Conservation (phyloP, 306 rosid species). For the Corylus americana region DNA sequence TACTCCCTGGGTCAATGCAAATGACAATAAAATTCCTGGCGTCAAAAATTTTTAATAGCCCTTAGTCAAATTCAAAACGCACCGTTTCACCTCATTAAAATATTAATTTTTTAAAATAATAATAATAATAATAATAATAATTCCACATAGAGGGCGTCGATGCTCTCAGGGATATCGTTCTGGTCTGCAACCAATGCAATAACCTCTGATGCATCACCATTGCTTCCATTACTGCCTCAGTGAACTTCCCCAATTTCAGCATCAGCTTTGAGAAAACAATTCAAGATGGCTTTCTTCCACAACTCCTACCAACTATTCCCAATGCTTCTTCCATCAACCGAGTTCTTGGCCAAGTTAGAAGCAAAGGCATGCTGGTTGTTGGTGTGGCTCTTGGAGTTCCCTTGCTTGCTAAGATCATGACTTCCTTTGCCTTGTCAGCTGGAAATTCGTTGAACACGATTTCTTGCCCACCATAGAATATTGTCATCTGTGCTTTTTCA, state of each 20-base stretch:
- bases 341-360: slow-evolving; percentile 35
- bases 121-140: too few relatives aligned
- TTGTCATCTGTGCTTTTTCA: slow-evolving; percentile 61
- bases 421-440: slow-evolving; percentile 60
- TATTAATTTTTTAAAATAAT: too few relatives aligned
- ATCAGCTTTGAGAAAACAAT: slow-evolving; percentile 67
- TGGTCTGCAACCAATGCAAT: too few relatives aligned
- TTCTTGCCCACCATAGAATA: slow-evolving; percentile 76
- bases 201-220: slow-evolving; percentile 29
- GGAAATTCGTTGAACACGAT: slow-evolving; percentile 69
- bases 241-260: slow-evolving; percentile 60
- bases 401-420: slow-evolving; percentile 58
- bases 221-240: slow-evolving; percentile 23
- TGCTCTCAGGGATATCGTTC: too few relatives aligned
- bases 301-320: slow-evolving; percentile 44
- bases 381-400: slow-evolving; percentile 35
- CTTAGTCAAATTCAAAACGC: too few relatives aligned
- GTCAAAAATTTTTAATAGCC: too few relatives aligned
- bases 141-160: too few relatives aligned
- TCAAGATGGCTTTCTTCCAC: slow-evolving; percentile 63
- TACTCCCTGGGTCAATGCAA: too few relatives aligned
- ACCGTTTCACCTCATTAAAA: too few relatives aligned
- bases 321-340: slow-evolving; percentile 38
- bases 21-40: too few relatives aligned
- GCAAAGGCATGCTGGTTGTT: slow-evolving; percentile 30